A percentile compares a stretch with the other conserved stretches of the same genome.
Evolutionary conservation across 2,329 filamentous ascomycete genomes (phyloP).

Genomic region (Didymella pinodella): DNA sequence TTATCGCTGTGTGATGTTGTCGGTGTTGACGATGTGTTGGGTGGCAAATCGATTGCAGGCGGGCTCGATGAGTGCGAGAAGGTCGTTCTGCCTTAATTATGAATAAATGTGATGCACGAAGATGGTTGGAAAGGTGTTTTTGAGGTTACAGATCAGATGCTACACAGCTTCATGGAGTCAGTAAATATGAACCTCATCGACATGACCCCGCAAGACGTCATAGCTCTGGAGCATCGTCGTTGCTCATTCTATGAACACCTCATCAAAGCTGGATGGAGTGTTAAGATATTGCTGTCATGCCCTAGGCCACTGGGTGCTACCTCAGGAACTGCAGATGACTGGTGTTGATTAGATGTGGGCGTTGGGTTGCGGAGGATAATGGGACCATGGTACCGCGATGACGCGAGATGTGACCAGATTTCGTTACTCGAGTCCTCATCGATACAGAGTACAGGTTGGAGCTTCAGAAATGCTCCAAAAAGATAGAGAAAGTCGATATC

Average conservation of each 20-base stretch:
- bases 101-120: too few relatives aligned
- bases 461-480: not conserved
- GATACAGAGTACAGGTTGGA: not conserved
- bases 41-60: not conserved
- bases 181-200: not conserved
- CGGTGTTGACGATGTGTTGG: not conserved
- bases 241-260: not conserved
- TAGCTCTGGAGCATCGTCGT: not conserved
- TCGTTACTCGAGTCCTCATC: not conserved
- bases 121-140: not conserved
- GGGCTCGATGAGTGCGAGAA: not conserved
- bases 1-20: not conserved
- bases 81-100: too few relatives aligned
- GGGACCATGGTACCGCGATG: not conserved
- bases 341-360: not conserved
- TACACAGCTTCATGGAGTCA: not conserved
- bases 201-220: conserved; percentile 26
- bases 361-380: not conserved
- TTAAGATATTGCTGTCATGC: not conserved
- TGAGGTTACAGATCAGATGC: not conserved
- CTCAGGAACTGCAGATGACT: not conserved
- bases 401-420: conserved; percentile 3
- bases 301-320: not conserved
- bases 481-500: not conserved
- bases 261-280: not conserved